Base-by-base conservation (phyloP, 202 grass and related monocot genomes). In the Eragrostis tef region DNA sequence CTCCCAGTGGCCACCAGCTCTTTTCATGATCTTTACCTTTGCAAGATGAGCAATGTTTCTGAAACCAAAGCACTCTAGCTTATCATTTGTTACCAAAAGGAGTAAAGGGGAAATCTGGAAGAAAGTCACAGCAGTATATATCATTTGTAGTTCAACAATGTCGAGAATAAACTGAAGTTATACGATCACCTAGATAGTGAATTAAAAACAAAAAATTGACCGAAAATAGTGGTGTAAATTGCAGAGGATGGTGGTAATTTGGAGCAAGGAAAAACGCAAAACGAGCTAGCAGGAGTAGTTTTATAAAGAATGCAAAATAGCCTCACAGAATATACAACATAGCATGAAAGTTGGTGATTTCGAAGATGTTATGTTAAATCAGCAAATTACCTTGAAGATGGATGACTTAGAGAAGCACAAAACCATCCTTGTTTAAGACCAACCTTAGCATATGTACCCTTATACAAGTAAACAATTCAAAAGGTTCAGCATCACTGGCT, bases 31-130 rank as follows among this genome's bases (percentile, higher is more conserved):
- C 87, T 93, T 93, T 24, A 94, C 85, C 60, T 88, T 93, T 79
- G 95, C 88, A 89, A 98, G 78, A 58, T 93, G 90, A 88, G 95
- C 82, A 77, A 98, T 93, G 72, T 94, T 98, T 83, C 92, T 93
- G 84, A 60, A 84, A 86, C n/a, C 47, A 41, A 31, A 85, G 64
- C 34, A 83, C 42, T 90, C 65, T 46, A 73, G 26, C 70, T 73
- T 74, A 78, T 77, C 9, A 39, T 61, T 64, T 69, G 63, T 80
- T 13, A 34, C 61, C n/a, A 57, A 82, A 57, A 54, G 31, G 61
- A 63, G 9, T 29, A 75, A 81, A 69, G 14, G 44, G 44, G 78
- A 78, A 52, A 77, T 54, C 8, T 58, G 20, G 24, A 76, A 53
- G 41, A 57, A 24, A 81, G 44, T 67, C 9, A 79, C 20, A 60